Evolutionary conservation across 352 stramenopile genomes (phyloP).

Genomic region (Phytophthora constricta): DNA sequence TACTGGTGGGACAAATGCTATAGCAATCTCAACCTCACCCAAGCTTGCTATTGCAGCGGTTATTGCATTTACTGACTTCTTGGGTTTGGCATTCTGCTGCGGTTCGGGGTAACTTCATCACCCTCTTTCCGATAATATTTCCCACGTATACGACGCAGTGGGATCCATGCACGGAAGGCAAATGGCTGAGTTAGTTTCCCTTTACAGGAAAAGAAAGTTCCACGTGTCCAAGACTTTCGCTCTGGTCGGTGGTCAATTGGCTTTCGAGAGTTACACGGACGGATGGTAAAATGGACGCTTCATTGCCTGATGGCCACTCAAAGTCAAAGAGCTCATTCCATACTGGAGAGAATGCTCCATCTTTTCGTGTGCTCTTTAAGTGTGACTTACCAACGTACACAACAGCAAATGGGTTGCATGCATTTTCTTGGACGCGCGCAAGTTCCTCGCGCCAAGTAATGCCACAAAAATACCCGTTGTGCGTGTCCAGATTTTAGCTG

Average conservation of each 20-base stretch:
- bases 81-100: slow-evolving; percentile 14
- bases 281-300: slow-evolving; percentile 4
- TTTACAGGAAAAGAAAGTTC: slow-evolving; percentile 45
- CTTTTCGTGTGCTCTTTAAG: slow-evolving; percentile 72
- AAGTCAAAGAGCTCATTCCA: slow-evolving; percentile 88
- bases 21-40: slow-evolving; percentile 61
- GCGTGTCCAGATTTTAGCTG: slow-evolving; percentile 66
- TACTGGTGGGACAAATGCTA: slow-evolving; percentile 49
- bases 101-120: slow-evolving; percentile 12
- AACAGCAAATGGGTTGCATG: slow-evolving; percentile 76
- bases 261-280: slow-evolving; percentile 68
- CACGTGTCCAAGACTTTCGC: slow-evolving; percentile 65
- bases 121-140: slow-evolving; percentile 33
- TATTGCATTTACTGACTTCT: slow-evolving; percentile 10
- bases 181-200: slow-evolving; percentile 40
- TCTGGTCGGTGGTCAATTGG: slow-evolving; percentile 70
- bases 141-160: slow-evolving; percentile 42
- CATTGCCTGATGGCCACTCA: slow-evolving; percentile 45
- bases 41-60: slow-evolving; percentile 14
- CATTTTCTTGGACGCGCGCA: slow-evolving; percentile 71
- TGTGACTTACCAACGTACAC: slow-evolving; percentile 60
- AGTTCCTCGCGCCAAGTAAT: slow-evolving; percentile 54
- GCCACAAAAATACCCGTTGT: slow-evolving; percentile 52
- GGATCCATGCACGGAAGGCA: slow-evolving; percentile 56
- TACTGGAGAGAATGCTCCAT: slow-evolving; percentile 64